phyloP scores from a whole-genome alignment of 805 yeast genomes.

The Wickerhamiella nectarea region DNA sequence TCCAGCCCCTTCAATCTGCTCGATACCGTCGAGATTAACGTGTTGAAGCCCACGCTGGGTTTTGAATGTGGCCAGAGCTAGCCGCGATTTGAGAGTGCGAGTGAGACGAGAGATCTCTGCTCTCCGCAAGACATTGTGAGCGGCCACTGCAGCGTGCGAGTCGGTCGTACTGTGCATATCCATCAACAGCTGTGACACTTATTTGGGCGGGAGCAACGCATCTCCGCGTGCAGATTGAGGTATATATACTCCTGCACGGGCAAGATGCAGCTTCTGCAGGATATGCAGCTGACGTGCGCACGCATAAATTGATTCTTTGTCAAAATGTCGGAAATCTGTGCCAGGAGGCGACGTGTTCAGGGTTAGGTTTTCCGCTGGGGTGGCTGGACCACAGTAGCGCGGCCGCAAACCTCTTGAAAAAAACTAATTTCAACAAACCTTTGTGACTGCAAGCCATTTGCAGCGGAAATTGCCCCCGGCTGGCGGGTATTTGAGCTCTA shows the following conservation, averaged over 20 bases:
- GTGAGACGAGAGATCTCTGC: slow-evolving; percentile 32
- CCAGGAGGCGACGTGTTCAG: background rate
- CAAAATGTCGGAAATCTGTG: background rate
- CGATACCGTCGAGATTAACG: slow-evolving; percentile 26
- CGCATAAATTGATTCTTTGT: background rate
- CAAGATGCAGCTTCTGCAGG: too few relatives aligned
- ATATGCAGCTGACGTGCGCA: background rate
- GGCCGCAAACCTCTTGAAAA: too few relatives aligned
- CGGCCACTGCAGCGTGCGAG: slow-evolving; percentile 16
- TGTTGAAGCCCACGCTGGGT: slow-evolving; percentile 30
- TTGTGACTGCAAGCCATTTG: too few relatives aligned
- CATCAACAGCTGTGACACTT: too few relatives aligned
- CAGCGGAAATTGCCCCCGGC: too few relatives aligned
- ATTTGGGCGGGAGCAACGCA: too few relatives aligned
- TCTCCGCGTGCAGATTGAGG: too few relatives aligned
- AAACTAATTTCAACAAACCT: too few relatives aligned
- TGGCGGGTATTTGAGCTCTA: too few relatives aligned
- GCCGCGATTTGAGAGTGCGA: slow-evolving; percentile 29
- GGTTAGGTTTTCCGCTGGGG: background rate
- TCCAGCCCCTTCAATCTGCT: slow-evolving; percentile 12
- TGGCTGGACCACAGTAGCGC: too few relatives aligned
- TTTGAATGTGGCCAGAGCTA: slow-evolving; percentile 31
- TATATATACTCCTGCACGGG: background rate
- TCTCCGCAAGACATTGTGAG: slow-evolving; percentile 29
- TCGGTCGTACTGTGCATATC: background rate